Evolutionary conservation across 805 yeast species (phyloP), one percentile per base, ranked within the genome.

Genomic region (Kodamaea fukazawae): DNA sequence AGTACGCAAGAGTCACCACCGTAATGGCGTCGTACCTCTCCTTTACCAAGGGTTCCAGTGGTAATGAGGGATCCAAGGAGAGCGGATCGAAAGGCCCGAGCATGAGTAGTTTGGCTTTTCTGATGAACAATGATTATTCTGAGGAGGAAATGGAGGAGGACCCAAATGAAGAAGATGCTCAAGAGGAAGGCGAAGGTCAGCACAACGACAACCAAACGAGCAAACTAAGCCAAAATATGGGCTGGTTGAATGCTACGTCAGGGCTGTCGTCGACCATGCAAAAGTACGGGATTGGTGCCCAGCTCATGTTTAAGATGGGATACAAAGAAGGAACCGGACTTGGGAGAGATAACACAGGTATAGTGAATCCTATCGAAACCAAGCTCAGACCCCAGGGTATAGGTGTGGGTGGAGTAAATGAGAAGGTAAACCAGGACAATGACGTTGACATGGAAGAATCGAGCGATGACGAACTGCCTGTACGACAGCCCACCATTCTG

Each of bases 231-330:
- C 20, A 27, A 16, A 36, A 29, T 16, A 9, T 32, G n/a, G 13
- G 18, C 8, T 23, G 29, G 29, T 12, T 22, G 18, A 32, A 32
- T 12, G 7, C 18, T 22, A 12, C 26, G 14, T n/a, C 8, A 15
- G 26, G 3, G 23, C n/a, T n/a, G n/a, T 9, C 33, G 5, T 15
- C 20, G 6, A 30, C 3, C 35, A 29, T 49, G 8, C 46, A 45
- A 11, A 46, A 46, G 35, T 89, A 90, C 55, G 98, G 98, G 5
- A 78, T 88, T 28, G 98, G 98, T 27, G 96, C 96, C 2, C 62
- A 73, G 36, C 63, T 91, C 36, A 59, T 91, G 64, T 70, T 78
- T 44, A 75, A 79, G 46, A 90, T 91, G 98, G 99, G 99, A 0
- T 90, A 86, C 60, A 72, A 73, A 6, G 76, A 75, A 29, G 98